These are phyloP conservation scores for Phytophthora kernoviae DNA, from an alignment of 352 stramenopile species.

Conservation along the genomic window DNA sequence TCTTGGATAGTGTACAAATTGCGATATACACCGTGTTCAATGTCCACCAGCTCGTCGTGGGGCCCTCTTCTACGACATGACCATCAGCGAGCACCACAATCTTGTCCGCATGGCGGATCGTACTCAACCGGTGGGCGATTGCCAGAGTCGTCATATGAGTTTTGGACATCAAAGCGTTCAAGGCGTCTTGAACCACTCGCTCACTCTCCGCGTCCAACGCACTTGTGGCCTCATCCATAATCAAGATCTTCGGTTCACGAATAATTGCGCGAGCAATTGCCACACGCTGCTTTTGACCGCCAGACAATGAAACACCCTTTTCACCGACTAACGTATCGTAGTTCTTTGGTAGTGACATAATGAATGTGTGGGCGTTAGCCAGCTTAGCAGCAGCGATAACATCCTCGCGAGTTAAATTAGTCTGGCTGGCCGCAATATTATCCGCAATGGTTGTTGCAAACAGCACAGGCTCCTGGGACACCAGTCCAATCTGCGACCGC, in stretches of 20 bases:
- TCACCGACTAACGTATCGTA: constrained; percentile 68
- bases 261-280: constrained; percentile 62
- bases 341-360: constrained; percentile 38
- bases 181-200: constrained; percentile 71
- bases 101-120: constrained; percentile 48
- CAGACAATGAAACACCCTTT: constrained; percentile 37
- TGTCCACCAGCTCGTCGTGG: constrained; percentile 46
- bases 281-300: constrained; percentile 44
- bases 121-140: constrained; percentile 91
- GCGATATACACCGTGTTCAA: constrained; percentile 74
- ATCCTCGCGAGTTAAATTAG: constrained; percentile 52
- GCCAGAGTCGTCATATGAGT: constrained; percentile 69
- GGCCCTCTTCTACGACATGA: constrained; percentile 46
- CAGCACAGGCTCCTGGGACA: constrained; percentile 80
- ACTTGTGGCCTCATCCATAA: constrained; percentile 26
- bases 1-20: constrained; percentile 53
- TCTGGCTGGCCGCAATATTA: constrained; percentile 79
- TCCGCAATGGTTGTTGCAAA: constrained; percentile 80
- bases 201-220: constrained; percentile 84
- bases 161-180: constrained; percentile 58
- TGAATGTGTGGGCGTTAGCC: constrained; percentile 48
- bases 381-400: constrained; percentile 56
- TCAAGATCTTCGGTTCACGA: constrained; percentile 76
- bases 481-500: constrained; percentile 54
- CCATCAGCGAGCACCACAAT: constrained; percentile 49